Evolutionary conservation across 768 basidiomycete genomes (phyloP).

Genomic region (Boletus bicolor): DNA sequence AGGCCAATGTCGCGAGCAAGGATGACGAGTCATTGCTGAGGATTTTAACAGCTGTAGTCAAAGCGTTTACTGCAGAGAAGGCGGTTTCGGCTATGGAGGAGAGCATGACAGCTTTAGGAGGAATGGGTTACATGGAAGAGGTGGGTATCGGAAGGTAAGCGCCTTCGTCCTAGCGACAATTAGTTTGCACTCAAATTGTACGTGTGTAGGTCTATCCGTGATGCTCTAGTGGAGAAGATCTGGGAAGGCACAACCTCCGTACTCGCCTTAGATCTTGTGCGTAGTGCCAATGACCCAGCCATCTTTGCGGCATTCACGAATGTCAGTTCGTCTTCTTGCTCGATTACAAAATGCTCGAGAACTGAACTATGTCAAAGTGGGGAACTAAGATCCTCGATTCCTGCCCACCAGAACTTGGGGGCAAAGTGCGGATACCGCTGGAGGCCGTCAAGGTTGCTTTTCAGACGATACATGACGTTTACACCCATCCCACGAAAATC

Average conservation of each 20-base stretch:
- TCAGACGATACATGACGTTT: constrained; percentile 38
- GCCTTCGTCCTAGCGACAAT: background rate
- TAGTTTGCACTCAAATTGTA: background rate
- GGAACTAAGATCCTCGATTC: constrained; percentile 40
- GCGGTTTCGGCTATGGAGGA: constrained; percentile 65
- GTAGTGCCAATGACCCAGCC: constrained; percentile 47
- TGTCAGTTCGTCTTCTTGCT: constrained; percentile 35
- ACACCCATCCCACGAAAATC: constrained; percentile 34
- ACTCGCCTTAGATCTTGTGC: constrained; percentile 61
- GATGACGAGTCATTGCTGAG: constrained; percentile 55
- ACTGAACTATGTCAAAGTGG: constrained; percentile 44
- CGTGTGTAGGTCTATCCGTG: constrained; percentile 49
- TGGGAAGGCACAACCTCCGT: constrained; percentile 79
- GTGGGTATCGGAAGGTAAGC: constrained; percentile 59
- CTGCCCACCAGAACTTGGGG: constrained; percentile 36
- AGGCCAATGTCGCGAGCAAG: constrained; percentile 48
- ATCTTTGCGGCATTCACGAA: constrained; percentile 46
- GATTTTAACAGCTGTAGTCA: constrained; percentile 65
- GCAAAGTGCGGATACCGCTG: constrained; percentile 30
- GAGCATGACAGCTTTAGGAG: constrained; percentile 70
- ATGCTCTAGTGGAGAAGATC: constrained; percentile 73
- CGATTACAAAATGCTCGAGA: background rate
- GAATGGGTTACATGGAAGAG: constrained; percentile 84
- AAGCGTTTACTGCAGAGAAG: constrained; percentile 68
- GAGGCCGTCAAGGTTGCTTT: constrained; percentile 39